phyloP scores from a whole-genome alignment of 306 rosid genomes.

The Morella rubra region DNA sequence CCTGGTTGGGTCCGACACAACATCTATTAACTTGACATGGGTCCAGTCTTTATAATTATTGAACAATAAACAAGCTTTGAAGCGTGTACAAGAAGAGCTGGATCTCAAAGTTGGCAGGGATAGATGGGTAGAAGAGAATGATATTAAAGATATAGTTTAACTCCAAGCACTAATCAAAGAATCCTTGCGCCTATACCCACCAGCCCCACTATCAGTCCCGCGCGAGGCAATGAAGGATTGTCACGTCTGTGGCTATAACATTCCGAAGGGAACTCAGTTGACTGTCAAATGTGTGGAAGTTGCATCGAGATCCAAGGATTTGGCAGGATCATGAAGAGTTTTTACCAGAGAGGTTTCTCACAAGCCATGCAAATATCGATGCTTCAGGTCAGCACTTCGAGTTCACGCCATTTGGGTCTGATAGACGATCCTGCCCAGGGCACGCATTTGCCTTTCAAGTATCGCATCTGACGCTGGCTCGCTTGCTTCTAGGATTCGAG shows the following conservation, averaged over 20 bases:
- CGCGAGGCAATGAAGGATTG: too few relatives aligned
- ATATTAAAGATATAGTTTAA: conserved; percentile 39
- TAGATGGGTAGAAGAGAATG: conserved; percentile 42
- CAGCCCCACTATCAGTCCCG: background rate
- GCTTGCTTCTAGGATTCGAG: conserved; percentile 53
- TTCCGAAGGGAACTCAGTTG: conserved; percentile 25
- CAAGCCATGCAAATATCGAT: conserved; percentile 25
- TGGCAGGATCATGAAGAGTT: conserved; percentile 49
- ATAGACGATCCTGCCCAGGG: conserved; percentile 65
- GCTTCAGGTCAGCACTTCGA: conserved; percentile 41
- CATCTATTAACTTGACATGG: background rate
- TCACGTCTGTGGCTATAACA: too few relatives aligned
- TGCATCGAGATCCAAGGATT: conserved; percentile 49
- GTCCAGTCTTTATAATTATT: background rate
- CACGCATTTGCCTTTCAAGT: conserved; percentile 40
- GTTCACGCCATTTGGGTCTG: conserved; percentile 53
- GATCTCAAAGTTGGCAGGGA: conserved; percentile 43
- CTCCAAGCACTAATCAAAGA: conserved; percentile 23
- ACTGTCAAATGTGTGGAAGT: conserved; percentile 57
- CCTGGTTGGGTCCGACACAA: background rate
- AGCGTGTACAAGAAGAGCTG: conserved; percentile 51
- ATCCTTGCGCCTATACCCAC: too few relatives aligned
- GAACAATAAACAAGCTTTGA: conserved; percentile 20
- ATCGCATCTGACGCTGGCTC: conserved; percentile 38
- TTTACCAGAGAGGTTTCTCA: conserved; percentile 50